Evolutionary conservation across 257 asterid genomes (phyloP).

Genomic region (Pogostemon cablin): DNA sequence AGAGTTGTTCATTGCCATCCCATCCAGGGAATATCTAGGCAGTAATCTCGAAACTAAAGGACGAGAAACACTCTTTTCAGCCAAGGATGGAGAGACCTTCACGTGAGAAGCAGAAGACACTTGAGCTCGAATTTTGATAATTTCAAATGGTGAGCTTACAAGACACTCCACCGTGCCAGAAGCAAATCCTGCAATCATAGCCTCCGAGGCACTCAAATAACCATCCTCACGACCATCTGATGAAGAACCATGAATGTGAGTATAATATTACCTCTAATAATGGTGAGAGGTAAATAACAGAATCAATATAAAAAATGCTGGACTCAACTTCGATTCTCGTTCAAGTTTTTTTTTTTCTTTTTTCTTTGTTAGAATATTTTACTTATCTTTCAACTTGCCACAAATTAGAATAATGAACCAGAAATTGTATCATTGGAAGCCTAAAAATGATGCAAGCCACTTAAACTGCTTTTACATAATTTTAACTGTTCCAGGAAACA

Average conservation of each 20-base stretch:
- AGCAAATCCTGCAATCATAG: conserved; percentile 84
- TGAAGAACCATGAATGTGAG: conserved; percentile 33
- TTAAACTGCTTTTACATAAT: conserved; percentile 1
- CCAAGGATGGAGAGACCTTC: conserved; percentile 38
- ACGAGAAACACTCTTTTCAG: conserved; percentile 50
- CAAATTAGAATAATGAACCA: neutral
- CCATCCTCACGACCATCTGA: conserved; percentile 79
- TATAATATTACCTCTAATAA: conserved; percentile 22
- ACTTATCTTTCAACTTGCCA: neutral
- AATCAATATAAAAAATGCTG: neutral
- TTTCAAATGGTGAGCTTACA: conserved; percentile 73
- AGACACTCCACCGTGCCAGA: conserved; percentile 74
- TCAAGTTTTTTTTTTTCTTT: neutral
- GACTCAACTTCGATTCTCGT: neutral
- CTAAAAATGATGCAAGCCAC: neutral
- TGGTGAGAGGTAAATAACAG: conserved; percentile 18
- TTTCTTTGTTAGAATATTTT: neutral
- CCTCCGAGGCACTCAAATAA: conserved; percentile 57
- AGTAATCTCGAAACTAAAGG: conserved; percentile 64
- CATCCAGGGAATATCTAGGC: conserved; percentile 67
- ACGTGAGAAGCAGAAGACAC: conserved; percentile 77
- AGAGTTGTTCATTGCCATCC: conserved; percentile 60
- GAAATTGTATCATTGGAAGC: neutral
- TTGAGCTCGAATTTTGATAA: conserved; percentile 83
- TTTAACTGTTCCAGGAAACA: neutral